These are phyloP conservation scores for Fraxinus sp. DNA, from an alignment of 305 asterid species.

Conservation along the genomic window DNA sequence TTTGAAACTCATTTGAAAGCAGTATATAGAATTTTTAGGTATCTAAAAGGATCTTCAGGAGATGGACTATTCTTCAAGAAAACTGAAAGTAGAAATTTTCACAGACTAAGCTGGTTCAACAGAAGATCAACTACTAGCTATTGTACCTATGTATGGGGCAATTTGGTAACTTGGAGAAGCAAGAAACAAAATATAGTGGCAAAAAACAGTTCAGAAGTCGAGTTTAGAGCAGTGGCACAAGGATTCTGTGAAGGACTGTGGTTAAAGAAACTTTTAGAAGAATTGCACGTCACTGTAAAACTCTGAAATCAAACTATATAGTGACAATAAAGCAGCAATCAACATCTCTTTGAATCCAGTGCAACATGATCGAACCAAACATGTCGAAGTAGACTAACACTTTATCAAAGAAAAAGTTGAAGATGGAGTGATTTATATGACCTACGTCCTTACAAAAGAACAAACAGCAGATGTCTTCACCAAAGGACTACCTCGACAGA, in stretches of 20 bases:
- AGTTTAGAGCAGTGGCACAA: neutral
- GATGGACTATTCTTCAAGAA: too few species aligned
- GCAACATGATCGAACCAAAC: neutral
- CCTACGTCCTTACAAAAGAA: neutral
- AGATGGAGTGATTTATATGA: neutral
- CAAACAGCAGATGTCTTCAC: neutral
- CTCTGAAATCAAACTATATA: neutral
- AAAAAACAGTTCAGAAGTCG: neutral
- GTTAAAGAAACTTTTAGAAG: neutral
- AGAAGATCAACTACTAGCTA: too few species aligned
- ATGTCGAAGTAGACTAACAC: neutral
- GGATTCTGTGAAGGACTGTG: neutral
- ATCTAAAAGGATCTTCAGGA: too few species aligned
- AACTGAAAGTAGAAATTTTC: too few species aligned
- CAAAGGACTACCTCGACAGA: neutral
- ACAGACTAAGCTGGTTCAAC: too few species aligned
- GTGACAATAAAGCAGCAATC: neutral
- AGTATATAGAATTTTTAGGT: too few species aligned
- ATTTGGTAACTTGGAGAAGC: neutral
- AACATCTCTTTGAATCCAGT: neutral
- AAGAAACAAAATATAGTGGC: neutral
- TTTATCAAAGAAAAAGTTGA: neutral
- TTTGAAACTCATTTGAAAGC: too few species aligned
- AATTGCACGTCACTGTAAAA: neutral
- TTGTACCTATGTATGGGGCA: too few species aligned